These are phyloP conservation scores for Endocalyx cinctus DNA, from an alignment of 2,329 filamentous ascomycete genomes.

Conservation along the genomic window DNA sequence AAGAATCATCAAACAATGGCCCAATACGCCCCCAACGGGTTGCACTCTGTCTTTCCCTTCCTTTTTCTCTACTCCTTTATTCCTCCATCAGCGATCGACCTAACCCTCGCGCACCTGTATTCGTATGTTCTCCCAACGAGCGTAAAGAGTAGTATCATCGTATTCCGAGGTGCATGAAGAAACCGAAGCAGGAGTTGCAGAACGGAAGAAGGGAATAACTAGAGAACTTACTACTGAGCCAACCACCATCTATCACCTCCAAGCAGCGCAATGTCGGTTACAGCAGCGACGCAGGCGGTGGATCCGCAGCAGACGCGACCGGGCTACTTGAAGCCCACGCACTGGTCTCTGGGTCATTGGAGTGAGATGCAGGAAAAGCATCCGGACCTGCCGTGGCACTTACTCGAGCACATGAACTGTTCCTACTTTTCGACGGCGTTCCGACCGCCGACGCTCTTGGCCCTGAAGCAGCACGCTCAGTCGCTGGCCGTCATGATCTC, in stretches of 20 bases:
- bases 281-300: neutral
- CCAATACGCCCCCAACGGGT: too few species aligned
- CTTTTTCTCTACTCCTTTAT: conserved; percentile 4
- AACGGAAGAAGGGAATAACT: too few species aligned
- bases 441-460: conserved; percentile 47
- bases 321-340: conserved; percentile 34
- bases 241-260: too few species aligned
- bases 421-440: conserved; percentile 51
- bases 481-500: conserved; percentile 51
- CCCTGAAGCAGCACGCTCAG: conserved; percentile 57
- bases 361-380: conserved; percentile 34
- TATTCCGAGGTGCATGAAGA: too few species aligned
- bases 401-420: conserved; percentile 51
- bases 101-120: too few species aligned
- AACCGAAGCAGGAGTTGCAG: too few species aligned
- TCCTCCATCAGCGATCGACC: too few species aligned
- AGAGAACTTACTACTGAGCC: too few species aligned
- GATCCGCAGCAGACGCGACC: conserved; percentile 18
- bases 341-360: conserved; percentile 37
- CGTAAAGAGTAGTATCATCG: too few species aligned
- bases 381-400: conserved; percentile 18
- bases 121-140: too few species aligned
- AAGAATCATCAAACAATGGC: conserved; percentile 19
- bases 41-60: conserved; percentile 3
- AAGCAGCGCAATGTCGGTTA: too few species aligned